A percentile compares a stretch with the other conserved stretches of the same genome.
These are phyloP conservation scores for Blastocrithidia nonstop DNA, from an alignment of 208 protist species.

Conservation along the genomic window DNA sequence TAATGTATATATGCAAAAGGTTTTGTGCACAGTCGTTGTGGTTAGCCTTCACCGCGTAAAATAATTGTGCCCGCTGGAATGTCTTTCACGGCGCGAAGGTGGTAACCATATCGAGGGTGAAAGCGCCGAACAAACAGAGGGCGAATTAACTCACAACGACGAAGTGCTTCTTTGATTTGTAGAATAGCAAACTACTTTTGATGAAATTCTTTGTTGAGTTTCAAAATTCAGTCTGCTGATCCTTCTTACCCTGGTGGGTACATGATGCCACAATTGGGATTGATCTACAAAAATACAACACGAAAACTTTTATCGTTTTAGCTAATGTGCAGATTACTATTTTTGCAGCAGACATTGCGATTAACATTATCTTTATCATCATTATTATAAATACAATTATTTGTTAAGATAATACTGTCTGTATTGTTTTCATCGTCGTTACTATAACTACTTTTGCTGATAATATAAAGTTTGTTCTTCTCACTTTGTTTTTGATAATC, in stretches of 20 bases:
- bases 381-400: too few relatives aligned
- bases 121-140: slow-evolving; percentile 37
- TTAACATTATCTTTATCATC: too few relatives aligned
- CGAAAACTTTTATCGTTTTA: slow-evolving; percentile 9
- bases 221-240: slow-evolving; percentile 79
- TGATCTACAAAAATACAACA: slow-evolving; percentile 82
- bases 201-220: slow-evolving; percentile 35
- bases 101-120: slow-evolving; percentile 38
- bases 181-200: slow-evolving; percentile 72
- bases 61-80: slow-evolving; percentile 37
- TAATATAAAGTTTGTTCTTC: too few relatives aligned
- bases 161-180: slow-evolving; percentile 57
- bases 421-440: too few relatives aligned
- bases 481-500: too few relatives aligned
- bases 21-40: slow-evolving; percentile 62
- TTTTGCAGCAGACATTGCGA: too few relatives aligned
- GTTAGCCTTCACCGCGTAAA: slow-evolving; percentile 46
- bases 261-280: slow-evolving; percentile 86
- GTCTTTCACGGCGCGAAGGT: slow-evolving; percentile 35
- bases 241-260: slow-evolving; percentile 76
- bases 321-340: too few relatives aligned
- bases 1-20: slow-evolving; percentile 35
- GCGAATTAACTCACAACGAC: slow-evolving; percentile 12
- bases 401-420: too few relatives aligned
- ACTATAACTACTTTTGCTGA: too few relatives aligned